These are phyloP conservation scores for Neurospora intermedia DNA, from an alignment of 495 filamentous ascomycete genomes.

Conservation along the genomic window DNA sequence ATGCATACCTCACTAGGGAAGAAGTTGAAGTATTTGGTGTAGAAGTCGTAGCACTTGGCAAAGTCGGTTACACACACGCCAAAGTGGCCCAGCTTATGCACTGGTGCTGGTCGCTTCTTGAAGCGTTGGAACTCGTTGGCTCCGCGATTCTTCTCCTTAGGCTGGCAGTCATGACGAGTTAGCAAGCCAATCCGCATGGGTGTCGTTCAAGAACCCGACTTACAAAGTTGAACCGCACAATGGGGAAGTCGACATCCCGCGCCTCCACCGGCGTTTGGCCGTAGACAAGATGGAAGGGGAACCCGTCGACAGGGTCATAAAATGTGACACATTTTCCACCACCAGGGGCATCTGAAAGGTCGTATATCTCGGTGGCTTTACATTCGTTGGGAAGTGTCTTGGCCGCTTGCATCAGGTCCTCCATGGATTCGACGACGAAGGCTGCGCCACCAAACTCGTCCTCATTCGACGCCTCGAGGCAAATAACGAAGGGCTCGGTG, in stretches of 20 bases:
- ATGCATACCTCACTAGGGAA: conserved; percentile 38
- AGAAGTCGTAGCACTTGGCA: conserved; percentile 47
- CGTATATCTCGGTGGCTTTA: conserved; percentile 36
- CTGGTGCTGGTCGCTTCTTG: conserved; percentile 52
- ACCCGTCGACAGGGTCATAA: conserved; percentile 47
- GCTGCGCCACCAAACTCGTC: conserved; percentile 42
- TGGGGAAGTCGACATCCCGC: conserved; percentile 30
- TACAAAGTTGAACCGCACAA: conserved; percentile 35
- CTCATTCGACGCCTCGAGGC: conserved; percentile 36
- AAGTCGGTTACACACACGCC: conserved; percentile 55
- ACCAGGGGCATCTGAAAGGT: conserved; percentile 43
- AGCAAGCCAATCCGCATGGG: not conserved
- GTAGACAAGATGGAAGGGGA: conserved; percentile 47
- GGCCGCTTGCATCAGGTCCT: conserved; percentile 40
- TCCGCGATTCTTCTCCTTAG: conserved; percentile 37
- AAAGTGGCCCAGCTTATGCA: conserved; percentile 70
- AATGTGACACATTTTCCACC: conserved; percentile 49
- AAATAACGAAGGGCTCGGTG: conserved; percentile 47
- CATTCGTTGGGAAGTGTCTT: conserved; percentile 30
- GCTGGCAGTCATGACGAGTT: conserved; percentile 10
- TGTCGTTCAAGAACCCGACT: not conserved
- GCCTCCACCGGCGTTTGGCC: conserved; percentile 35
- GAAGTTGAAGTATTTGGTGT: conserved; percentile 58
- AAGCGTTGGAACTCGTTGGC: conserved; percentile 41
- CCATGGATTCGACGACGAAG: conserved; percentile 45